These are phyloP conservation scores for Phyllosticta citribraziliensis DNA, from an alignment of 2,329 filamentous ascomycete species.

Conservation along the genomic window DNA sequence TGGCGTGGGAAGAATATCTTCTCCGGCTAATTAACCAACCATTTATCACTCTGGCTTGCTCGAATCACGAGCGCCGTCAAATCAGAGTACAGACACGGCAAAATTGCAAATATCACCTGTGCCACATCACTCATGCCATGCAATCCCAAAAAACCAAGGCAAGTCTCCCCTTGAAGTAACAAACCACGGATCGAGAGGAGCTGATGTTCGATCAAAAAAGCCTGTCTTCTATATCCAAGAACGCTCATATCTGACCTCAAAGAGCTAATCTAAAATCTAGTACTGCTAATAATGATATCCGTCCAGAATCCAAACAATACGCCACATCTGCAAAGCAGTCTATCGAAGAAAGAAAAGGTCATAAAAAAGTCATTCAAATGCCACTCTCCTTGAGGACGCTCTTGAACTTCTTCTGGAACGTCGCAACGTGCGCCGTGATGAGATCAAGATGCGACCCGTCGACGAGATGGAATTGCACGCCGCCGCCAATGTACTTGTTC, in stretches of 20 bases:
- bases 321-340: not conserved
- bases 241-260: no score
- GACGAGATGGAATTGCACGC: constrained; percentile 13
- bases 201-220: no score
- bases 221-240: no score
- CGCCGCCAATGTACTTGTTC: constrained; percentile 13
- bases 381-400: constrained; percentile 9
- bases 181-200: no score
- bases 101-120: no score
- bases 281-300: not conserved
- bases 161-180: no score
- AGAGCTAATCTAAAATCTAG: no score
- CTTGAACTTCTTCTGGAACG: constrained; percentile 13
- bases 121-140: no score
- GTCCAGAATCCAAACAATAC: not conserved
- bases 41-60: not conserved
- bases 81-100: no score
- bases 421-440: constrained; percentile 12
- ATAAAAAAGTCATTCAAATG: not conserved
- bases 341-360: not conserved
- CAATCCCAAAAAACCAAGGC: no score
- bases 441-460: constrained; percentile 18
- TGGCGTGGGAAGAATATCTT: not conserved
- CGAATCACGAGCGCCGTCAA: no score
- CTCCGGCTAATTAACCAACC: not conserved